phyloP scores from a whole-genome alignment of 768 basidiomycete genomes.

The Amanita exitialis region DNA sequence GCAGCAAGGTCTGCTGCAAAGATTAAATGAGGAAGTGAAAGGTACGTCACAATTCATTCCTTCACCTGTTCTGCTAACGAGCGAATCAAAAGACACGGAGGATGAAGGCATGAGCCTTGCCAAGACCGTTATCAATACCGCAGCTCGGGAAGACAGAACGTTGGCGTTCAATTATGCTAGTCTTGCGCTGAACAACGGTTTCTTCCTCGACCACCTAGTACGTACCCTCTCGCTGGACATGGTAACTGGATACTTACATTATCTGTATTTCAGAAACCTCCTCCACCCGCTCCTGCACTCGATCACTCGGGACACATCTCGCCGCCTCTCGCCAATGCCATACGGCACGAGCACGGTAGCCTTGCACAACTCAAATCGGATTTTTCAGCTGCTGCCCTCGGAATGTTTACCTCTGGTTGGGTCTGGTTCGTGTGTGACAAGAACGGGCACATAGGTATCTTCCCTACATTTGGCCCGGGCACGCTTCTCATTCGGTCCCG shows the following conservation, averaged over 20 bases:
- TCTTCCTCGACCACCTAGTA: conserved; percentile 85
- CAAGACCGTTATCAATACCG: conserved; percentile 64
- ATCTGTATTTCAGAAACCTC: conserved; percentile 29
- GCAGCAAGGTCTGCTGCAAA: conserved; percentile 72
- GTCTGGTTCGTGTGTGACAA: conserved; percentile 81
- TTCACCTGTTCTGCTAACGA: conserved; percentile 1
- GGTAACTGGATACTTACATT: conserved; percentile 2
- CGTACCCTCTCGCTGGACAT: conserved; percentile 18
- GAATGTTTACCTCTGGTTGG: conserved; percentile 74
- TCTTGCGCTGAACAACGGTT: conserved; percentile 88
- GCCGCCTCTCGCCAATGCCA: conserved; percentile 18
- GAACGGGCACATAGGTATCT: conserved; percentile 48
- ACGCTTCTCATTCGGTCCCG: conserved; percentile 74
- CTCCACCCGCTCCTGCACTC: conserved; percentile 22
- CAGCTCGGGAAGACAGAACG: conserved; percentile 43
- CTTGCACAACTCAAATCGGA: conserved; percentile 62
- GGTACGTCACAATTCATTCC: conserved; percentile 32
- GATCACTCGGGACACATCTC: conserved; percentile 30
- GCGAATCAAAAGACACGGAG: conserved; percentile 36
- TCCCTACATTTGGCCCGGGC: conserved; percentile 84
- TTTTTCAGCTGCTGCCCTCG: conserved; percentile 66
- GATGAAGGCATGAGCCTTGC: conserved; percentile 48
- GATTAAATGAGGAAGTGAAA: conserved; percentile 65
- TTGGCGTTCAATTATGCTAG: conserved; percentile 88
- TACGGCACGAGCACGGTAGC: conserved; percentile 47